These are phyloP conservation scores for Apocynum venetum DNA, from an alignment of 257 asterid genomes.

Conservation along the genomic window DNA sequence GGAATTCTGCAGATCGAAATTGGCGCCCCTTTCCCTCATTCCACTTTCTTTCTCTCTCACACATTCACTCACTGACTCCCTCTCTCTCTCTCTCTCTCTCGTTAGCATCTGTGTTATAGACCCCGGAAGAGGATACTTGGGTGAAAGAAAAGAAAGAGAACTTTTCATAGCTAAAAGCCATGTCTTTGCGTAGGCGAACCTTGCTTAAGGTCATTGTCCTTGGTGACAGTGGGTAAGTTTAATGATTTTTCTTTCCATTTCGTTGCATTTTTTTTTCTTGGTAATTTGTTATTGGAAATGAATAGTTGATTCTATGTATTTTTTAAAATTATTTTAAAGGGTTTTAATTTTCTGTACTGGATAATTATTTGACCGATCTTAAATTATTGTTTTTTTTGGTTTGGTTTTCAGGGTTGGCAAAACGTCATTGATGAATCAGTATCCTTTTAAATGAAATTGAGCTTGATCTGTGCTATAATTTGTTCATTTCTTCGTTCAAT, in stretches of 20 bases:
- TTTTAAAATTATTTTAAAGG: neutral
- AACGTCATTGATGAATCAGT: conserved; percentile 99
- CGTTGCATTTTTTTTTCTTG: conserved; percentile 1
- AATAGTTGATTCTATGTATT: neutral
- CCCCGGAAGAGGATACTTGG: neutral
- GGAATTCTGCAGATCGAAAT: conserved; percentile 49
- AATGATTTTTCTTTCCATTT: conserved; percentile 8
- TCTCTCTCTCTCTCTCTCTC: conserved; percentile 10
- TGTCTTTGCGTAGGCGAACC: conserved; percentile 88
- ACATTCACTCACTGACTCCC: neutral
- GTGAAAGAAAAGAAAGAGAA: conserved; percentile 7
- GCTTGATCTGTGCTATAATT: conserved; percentile 9
- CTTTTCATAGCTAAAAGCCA: conserved; percentile 28
- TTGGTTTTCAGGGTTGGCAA: conserved; percentile 80
- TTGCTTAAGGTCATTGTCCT: conserved; percentile 98
- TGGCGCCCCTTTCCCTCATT: conserved; percentile 63
- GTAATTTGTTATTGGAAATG: neutral
- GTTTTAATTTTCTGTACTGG: neutral
- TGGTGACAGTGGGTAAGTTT: conserved; percentile 89
- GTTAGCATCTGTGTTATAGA: neutral
- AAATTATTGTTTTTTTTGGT: neutral
- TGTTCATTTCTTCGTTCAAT: neutral
- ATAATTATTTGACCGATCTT: conserved; percentile 3
- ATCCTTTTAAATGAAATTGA: conserved; percentile 39
- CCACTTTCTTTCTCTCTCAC: conserved; percentile 15